phyloP scores from a whole-genome alignment of 495 filamentous ascomycete genomes.

The Bombardia bombarda region DNA sequence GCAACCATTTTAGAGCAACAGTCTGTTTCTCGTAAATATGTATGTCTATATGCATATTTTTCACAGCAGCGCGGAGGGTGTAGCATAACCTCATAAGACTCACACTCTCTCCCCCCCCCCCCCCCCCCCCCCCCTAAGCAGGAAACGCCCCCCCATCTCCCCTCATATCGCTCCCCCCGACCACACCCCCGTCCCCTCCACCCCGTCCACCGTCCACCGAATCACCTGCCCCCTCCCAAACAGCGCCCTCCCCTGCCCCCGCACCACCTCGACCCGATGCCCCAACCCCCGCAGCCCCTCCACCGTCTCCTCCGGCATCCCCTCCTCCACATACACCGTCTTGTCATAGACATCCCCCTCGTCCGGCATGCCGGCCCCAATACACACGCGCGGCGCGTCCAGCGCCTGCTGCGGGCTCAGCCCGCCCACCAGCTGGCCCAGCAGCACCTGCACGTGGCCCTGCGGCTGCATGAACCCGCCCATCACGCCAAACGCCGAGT shows the following conservation, averaged over 20 bases:
- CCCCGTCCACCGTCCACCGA: constrained; percentile 52
- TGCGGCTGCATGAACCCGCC: constrained; percentile 99
- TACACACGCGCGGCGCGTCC: constrained; percentile 81
- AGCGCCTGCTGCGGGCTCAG: constrained; percentile 81
- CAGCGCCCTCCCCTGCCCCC: constrained; percentile 55
- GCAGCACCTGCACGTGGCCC: constrained; percentile 89
- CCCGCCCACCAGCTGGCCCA: constrained; percentile 84
- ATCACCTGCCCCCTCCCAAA: constrained; percentile 94
- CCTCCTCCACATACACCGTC: constrained; percentile 74
- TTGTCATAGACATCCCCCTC: constrained; percentile 25
- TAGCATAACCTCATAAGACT: too few relatives aligned
- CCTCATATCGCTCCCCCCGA: constrained; percentile 82
- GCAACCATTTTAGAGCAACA: too few relatives aligned
- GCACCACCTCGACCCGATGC: constrained; percentile 63
- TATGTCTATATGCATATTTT: too few relatives aligned
- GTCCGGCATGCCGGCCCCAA: constrained; percentile 60
- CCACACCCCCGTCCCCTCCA: constrained; percentile 64
- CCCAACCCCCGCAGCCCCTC: constrained; percentile 61
- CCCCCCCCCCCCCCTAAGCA: constrained; percentile 9
- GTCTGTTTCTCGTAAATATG: too few relatives aligned
- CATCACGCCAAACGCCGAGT: constrained; percentile 92
- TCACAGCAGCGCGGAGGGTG: too few relatives aligned
- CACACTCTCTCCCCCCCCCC: too few relatives aligned
- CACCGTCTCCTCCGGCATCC: constrained; percentile 59
- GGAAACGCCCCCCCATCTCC: constrained; percentile 83